Evolutionary conservation across 306 rosid genomes (phyloP).

Genomic region (Ziziphus jujuba): DNA sequence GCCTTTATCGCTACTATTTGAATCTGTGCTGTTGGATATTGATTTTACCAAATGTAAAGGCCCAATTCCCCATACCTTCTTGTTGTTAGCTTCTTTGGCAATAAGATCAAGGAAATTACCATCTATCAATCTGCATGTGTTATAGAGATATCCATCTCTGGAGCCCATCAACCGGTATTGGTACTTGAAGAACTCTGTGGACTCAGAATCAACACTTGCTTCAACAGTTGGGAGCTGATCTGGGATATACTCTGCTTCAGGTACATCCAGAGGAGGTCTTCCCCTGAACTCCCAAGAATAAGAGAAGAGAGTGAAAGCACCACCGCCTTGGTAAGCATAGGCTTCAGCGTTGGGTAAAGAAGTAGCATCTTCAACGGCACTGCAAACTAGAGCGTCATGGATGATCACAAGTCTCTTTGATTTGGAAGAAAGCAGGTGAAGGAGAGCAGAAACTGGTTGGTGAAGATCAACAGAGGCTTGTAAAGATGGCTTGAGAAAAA

Average conservation of each 20-base stretch:
- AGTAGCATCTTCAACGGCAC: slow-evolving; percentile 41
- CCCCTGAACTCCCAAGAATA: slow-evolving; percentile 33
- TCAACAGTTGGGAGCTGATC: slow-evolving; percentile 40
- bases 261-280: background rate
- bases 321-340: slow-evolving; percentile 46
- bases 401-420: slow-evolving; percentile 48
- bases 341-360: slow-evolving; percentile 35
- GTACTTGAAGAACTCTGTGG: slow-evolving; percentile 23
- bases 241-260: background rate
- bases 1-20: background rate
- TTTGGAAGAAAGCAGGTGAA: slow-evolving; percentile 40
- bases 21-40: slow-evolving; percentile 8
- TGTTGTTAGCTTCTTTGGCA: slow-evolving; percentile 10
- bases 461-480: slow-evolving; percentile 38
- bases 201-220: slow-evolving; percentile 27
- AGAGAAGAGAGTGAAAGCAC: slow-evolving; percentile 39
- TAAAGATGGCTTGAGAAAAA: slow-evolving; percentile 43
- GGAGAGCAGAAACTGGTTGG: slow-evolving; percentile 32
- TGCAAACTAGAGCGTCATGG: slow-evolving; percentile 65
- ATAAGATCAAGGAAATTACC: slow-evolving; percentile 39
- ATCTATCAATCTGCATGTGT: slow-evolving; percentile 47
- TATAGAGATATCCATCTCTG: slow-evolving; percentile 37
- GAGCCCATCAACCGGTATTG: slow-evolving; percentile 33
- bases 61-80: slow-evolving; percentile 52
- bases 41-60: slow-evolving; percentile 23